A percentile compares a stretch with the other conserved stretches of the same genome.
Conservation (phyloP, 2,329 filamentous ascomycete species). For the Coniochaeta hoffmannii region DNA sequence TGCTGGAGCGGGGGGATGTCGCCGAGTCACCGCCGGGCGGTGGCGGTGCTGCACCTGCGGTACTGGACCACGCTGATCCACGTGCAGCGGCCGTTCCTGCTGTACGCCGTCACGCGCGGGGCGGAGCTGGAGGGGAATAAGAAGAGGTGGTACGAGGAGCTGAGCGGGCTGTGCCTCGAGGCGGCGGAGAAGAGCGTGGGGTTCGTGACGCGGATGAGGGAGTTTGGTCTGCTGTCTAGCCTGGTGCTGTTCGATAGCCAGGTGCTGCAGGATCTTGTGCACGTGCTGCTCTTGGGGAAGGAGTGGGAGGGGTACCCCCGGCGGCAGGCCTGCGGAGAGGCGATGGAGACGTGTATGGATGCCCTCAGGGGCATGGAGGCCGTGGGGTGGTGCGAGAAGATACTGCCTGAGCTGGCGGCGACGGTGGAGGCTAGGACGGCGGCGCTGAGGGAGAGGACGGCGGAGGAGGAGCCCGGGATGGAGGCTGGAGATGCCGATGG, state of each 20-base stretch:
- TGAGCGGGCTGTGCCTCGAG: conserved; percentile 1
- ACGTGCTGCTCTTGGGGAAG: conserved; percentile 5
- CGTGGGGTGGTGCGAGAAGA: conserved; percentile 6
- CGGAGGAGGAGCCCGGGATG: background rate
- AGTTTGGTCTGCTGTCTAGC: conserved; percentile 1
- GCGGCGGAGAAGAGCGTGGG: conserved; percentile 5
- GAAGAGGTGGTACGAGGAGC: conserved; percentile 2
- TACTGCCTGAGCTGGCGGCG: conserved; percentile 7
- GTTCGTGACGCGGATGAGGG: conserved; percentile 1
- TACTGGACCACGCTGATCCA: conserved; percentile 5
- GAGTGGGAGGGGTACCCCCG: background rate
- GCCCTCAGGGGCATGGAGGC: conserved; percentile 5
- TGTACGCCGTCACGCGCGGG: background rate
- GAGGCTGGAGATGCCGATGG: background rate
- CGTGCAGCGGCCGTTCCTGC: conserved; percentile 6
- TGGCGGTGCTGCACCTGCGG: conserved; percentile 6
- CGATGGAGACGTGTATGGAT: conserved; percentile 6
- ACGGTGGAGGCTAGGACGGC: background rate
- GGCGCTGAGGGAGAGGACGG: background rate
- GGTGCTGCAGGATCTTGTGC: conserved; percentile 6
- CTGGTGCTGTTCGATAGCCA: conserved; percentile 8
- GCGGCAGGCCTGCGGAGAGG: background rate
- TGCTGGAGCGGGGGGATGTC: background rate
- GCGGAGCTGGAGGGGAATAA: background rate
- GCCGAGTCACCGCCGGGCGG: conserved; percentile 2